phyloP scores from a whole-genome alignment of 257 asterid species.

The Ehretia macrophylla region DNA sequence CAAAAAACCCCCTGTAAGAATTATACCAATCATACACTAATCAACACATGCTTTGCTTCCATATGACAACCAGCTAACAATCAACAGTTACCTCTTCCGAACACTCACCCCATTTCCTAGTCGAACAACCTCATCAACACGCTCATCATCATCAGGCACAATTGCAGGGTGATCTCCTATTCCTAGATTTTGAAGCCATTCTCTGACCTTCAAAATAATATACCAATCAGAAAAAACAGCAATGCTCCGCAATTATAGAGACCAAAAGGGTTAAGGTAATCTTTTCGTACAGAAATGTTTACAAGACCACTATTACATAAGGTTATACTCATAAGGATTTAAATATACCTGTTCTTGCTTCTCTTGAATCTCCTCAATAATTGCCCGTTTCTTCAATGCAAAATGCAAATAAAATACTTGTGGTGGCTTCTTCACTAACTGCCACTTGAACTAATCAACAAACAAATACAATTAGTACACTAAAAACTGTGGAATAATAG shows the following conservation, averaged over 20 bases:
- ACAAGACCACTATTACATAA: neutral
- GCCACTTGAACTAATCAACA: conserved; percentile 79
- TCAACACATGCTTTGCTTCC: conserved; percentile 31
- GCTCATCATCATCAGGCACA: conserved; percentile 81
- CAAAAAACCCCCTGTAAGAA: conserved; percentile 98
- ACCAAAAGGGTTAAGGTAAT: neutral
- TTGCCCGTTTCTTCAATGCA: conserved; percentile 75
- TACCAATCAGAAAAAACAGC: conserved; percentile 20
- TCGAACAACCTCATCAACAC: conserved; percentile 74
- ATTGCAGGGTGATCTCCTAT: conserved; percentile 71
- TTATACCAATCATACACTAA: conserved; percentile 66
- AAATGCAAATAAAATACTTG: conserved; percentile 78
- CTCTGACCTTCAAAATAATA: conserved; percentile 59
- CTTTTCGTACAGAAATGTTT: neutral
- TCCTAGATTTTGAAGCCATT: conserved; percentile 96
- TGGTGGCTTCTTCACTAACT: conserved; percentile 80
- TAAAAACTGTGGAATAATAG: conserved; percentile 7
- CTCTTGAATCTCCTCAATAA: conserved; percentile 90
- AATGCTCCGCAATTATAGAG: conserved; percentile 6
- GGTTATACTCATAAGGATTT: neutral
- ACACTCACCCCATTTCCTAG: conserved; percentile 62
- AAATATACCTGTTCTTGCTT: conserved; percentile 90
- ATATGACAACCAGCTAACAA: conserved; percentile 25
- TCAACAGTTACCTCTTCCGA: conserved; percentile 64
- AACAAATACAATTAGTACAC: conserved; percentile 23